phyloP scores from a whole-genome alignment of 768 basidiomycete genomes.

The Termitomyces titanicus region DNA sequence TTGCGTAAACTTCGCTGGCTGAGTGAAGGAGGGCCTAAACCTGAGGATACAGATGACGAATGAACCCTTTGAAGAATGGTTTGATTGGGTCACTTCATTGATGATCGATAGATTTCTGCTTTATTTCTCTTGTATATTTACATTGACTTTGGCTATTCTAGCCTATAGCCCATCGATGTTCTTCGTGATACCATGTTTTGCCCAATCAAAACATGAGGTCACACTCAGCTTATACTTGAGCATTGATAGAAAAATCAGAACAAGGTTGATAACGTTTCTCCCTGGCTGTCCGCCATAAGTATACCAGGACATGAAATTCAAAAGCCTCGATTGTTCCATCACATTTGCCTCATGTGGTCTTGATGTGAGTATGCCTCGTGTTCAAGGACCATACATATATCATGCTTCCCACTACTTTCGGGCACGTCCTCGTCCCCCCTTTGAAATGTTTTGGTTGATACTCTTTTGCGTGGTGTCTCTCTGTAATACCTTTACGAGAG shows the following conservation, averaged over 20 bases:
- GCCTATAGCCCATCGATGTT: too few species aligned
- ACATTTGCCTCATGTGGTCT: not conserved
- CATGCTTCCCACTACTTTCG: not conserved
- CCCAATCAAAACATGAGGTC: too few species aligned
- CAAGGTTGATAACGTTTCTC: not conserved
- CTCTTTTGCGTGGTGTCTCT: not conserved
- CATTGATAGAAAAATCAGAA: not conserved
- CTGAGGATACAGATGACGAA: conserved; percentile 80
- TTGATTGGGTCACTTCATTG: not conserved
- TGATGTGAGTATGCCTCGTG: not conserved
- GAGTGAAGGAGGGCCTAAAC: conserved; percentile 74
- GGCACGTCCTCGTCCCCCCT: not conserved
- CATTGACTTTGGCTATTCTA: too few species aligned
- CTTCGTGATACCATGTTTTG: too few species aligned
- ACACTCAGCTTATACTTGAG: too few species aligned
- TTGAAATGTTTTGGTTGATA: not conserved
- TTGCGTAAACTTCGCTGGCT: conserved; percentile 82
- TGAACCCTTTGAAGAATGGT: too few species aligned
- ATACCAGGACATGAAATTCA: not conserved
- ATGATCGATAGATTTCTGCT: not conserved
- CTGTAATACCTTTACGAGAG: not conserved
- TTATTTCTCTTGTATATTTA: not conserved
- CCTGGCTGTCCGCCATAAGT: not conserved
- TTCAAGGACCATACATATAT: not conserved
- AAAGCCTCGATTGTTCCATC: not conserved